Conservation (phyloP, 306 rosid species). For the barrel medic (Medicago truncatula) region MtrunA17r5.0-ANR NC_053048.1:45813001-45813500, state of each 20-base stretch:
- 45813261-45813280: background rate
- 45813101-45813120: background rate
- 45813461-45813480: too few species aligned
- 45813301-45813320: background rate
- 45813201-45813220: background rate
- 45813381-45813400: background rate
- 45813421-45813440: background rate
- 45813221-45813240: background rate
- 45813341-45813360: too few species aligned
- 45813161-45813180: background rate
- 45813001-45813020: slow-evolving; percentile 53
- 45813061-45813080: background rate
- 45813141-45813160: background rate
- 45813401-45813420: background rate
- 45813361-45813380: too few species aligned
- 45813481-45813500: too few species aligned
- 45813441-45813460: background rate
- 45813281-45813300: background rate
- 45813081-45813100: slow-evolving; percentile 41
- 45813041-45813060: slow-evolving; percentile 48
- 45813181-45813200: too few species aligned
- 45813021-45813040: slow-evolving; percentile 48
- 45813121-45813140: background rate
- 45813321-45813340: background rate
- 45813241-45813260: too few species aligned